These are phyloP conservation scores for Porcisia deanei DNA, from an alignment of 208 protist species.

Conservation along the genomic window DNA sequence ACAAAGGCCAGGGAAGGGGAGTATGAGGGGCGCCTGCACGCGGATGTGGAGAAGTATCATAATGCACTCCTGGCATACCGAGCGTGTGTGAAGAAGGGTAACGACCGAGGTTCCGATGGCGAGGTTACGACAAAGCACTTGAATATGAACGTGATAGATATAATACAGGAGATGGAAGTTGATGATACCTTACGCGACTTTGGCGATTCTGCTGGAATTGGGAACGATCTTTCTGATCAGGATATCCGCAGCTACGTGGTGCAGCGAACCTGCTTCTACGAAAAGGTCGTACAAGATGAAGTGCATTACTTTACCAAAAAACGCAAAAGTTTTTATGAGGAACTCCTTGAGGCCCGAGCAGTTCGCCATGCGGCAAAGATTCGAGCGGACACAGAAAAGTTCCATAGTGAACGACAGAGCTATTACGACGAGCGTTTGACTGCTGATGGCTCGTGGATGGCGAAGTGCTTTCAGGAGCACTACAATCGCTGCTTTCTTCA, in stretches of 20 bases:
- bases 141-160: slow-evolving; percentile 19
- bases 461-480: slow-evolving; percentile 45
- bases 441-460: slow-evolving; percentile 41
- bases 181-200: slow-evolving; percentile 37
- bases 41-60: slow-evolving; percentile 46
- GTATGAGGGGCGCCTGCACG: slow-evolving; percentile 33
- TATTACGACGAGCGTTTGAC: slow-evolving; percentile 44
- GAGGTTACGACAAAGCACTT: slow-evolving; percentile 31
- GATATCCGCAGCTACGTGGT: slow-evolving; percentile 51
- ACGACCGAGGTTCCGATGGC: background rate
- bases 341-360: slow-evolving; percentile 43
- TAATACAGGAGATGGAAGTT: slow-evolving; percentile 30
- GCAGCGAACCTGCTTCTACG: slow-evolving; percentile 45
- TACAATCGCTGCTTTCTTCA: slow-evolving; percentile 61
- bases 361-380: slow-evolving; percentile 50
- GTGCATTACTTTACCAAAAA: slow-evolving; percentile 34
- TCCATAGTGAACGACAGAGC: slow-evolving; percentile 23
- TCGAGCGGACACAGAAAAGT: slow-evolving; percentile 44
- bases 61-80: slow-evolving; percentile 38
- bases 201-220: slow-evolving; percentile 26
- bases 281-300: slow-evolving; percentile 45
- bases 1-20: slow-evolving; percentile 36
- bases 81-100: slow-evolving; percentile 10
- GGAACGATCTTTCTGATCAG: slow-evolving; percentile 45
- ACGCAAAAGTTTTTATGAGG: slow-evolving; percentile 53